Percentiles rank a stretch among this genome's conserved stretches.
Evolutionary conservation across 2,329 filamentous ascomycete genomes (phyloP).

Genomic region (Monosporascus ibericus): DNA sequence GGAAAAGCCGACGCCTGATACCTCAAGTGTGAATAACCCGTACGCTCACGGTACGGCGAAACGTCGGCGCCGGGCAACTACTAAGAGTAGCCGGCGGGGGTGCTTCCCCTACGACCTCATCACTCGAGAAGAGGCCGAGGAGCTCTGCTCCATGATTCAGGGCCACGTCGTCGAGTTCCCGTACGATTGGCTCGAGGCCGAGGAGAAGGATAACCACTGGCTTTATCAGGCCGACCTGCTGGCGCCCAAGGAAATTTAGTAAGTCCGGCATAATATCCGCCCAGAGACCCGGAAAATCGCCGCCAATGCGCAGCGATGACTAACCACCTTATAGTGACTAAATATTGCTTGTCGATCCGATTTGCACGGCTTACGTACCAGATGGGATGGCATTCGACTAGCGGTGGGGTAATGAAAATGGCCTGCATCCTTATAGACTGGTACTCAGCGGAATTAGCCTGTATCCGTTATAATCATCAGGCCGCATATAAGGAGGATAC

Average conservation of each 20-base stretch:
- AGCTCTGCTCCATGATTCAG: constrained; percentile 74
- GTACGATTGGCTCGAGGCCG: constrained; percentile 89
- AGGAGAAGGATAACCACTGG: constrained; percentile 93
- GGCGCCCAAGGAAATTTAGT: constrained; percentile 96
- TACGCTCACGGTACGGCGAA: constrained; percentile 43
- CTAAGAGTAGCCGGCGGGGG: constrained; percentile 60
- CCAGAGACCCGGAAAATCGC: no score
- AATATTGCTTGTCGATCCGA: constrained; percentile 5
- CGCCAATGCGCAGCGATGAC: background rate
- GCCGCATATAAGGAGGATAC: no score
- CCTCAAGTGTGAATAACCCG: constrained; percentile 26
- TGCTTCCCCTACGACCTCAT: constrained; percentile 69
- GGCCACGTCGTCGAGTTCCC: constrained; percentile 88
- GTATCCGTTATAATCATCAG: no score
- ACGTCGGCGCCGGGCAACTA: constrained; percentile 62
- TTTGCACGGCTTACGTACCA: background rate
- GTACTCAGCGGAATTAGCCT: no score
- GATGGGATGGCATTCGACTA: no score
- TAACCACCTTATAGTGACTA: constrained; percentile 18
- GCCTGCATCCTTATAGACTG: no score
- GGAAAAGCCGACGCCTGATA: constrained; percentile 37
- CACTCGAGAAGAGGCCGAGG: constrained; percentile 69
- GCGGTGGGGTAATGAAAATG: no score
- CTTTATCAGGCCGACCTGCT: constrained; percentile 94
- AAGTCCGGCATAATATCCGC: constrained; percentile 34